Base-by-base conservation (phyloP, 2,329 filamentous ascomycete genomes). In the Alternaria brassicae region DNA sequence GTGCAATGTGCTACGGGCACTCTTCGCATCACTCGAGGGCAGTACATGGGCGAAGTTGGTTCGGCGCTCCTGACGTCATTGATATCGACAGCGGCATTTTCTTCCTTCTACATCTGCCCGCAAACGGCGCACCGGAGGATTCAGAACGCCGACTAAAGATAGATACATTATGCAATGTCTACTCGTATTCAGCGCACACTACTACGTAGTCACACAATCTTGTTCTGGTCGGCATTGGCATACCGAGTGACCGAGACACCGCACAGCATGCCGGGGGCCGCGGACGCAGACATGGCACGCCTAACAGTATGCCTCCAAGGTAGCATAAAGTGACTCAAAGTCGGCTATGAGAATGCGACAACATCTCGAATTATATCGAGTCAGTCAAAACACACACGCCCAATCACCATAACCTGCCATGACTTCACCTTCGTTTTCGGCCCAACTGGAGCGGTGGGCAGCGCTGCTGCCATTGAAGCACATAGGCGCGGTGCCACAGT, bases 391-490 rank as follows among this genome's bases (percentile, higher is more conserved):
- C 15, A 44, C 30, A 3, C 7, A 15, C 2, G 6, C 28, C 2
- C n/a, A 28, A 9, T 7, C 4, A 27, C 27, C 9, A 52, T 21
- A 34, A 21, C 13, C 17, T 36, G 30, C 9, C 23, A 57, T 57
- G 54, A 27, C 30, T 41, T 57, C 25, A 32, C 32, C 56, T 37
- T 85, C 53, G 71, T 85, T 53, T 85, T 85, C 60, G 83, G 83
- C 21, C 77, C 83, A 15, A 83, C 83, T 10, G 83, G 83, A 44
- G 66, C 67, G 8, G 78, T 84, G 28, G 84, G 78, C 45, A 78
- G 78, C 23, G 66, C 69, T 8, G 72, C 77, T 3, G 82, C 83
- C 5, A 71, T 63, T 13, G 72, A 73, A 27, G 81, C 82, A 27
- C 71, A 74, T 9, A 55, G 74, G 30, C 74, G 71, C 30, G 82